Conservation (phyloP, 768 basidiomycete species). For the Rhodotorula kratochvilovae region DNA sequence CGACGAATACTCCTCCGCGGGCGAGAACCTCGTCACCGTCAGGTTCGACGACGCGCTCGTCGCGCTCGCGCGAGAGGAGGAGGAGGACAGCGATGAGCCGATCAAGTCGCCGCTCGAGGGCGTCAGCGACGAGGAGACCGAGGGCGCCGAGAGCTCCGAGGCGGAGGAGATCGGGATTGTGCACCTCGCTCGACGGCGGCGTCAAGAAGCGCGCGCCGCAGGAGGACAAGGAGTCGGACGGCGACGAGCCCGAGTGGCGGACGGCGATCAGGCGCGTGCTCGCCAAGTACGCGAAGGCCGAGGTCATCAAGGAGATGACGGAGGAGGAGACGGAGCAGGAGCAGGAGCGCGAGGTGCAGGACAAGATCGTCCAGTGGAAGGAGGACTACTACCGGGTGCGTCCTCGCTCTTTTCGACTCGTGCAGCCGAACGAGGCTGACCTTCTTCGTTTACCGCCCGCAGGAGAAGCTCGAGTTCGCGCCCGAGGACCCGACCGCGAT, state of each 20-base stretch:
- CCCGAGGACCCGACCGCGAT: slow-evolving; percentile 63
- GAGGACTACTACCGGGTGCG: slow-evolving; percentile 76
- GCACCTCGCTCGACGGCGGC: slow-evolving; percentile 40
- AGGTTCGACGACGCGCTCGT: slow-evolving; percentile 60
- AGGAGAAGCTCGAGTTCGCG: slow-evolving; percentile 84
- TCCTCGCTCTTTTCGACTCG: neutral
- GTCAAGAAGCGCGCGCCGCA: slow-evolving; percentile 40
- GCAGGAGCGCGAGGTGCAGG: slow-evolving; percentile 66
- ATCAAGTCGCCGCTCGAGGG: slow-evolving; percentile 4
- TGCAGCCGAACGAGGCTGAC: neutral
- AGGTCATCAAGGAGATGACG: slow-evolving; percentile 62
- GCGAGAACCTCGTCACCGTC: slow-evolving; percentile 48
- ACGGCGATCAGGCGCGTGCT: slow-evolving; percentile 76
- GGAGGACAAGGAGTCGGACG: slow-evolving; percentile 41
- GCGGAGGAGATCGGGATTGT: slow-evolving; percentile 47
- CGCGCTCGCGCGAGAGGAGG: slow-evolving; percentile 51
- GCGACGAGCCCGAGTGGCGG: slow-evolving; percentile 57
- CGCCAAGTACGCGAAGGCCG: slow-evolving; percentile 80
- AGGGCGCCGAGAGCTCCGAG: slow-evolving; percentile 42
- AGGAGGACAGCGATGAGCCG: slow-evolving; percentile 41
- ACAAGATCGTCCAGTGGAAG: slow-evolving; percentile 93
- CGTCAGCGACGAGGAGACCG: slow-evolving; percentile 34
- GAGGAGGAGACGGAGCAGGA: slow-evolving; percentile 66
- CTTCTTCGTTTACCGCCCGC: neutral
- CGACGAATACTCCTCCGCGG: slow-evolving; percentile 84